A percentile compares a stretch with the other conserved stretches of the same genome.
phyloP scores from a whole-genome alignment of 2,329 filamentous ascomycete genomes.

The Aspergillus sp. region DNA sequence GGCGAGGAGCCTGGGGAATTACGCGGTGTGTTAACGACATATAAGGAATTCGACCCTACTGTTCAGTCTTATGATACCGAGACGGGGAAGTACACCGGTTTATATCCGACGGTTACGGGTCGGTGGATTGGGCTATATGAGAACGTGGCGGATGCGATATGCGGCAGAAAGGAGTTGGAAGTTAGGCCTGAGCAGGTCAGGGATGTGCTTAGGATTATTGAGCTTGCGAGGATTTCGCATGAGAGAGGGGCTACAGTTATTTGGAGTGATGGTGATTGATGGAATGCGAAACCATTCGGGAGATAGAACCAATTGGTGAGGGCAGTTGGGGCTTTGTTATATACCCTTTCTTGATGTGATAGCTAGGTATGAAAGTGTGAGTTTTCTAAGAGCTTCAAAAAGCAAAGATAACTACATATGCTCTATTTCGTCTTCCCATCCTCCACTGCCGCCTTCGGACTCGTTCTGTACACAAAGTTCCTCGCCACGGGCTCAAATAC shows the following conservation, averaged over 20 bases:
- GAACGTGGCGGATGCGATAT: no score
- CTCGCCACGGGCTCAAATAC: conserved; percentile 42
- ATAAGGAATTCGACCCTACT: no score
- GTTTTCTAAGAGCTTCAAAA: neutral
- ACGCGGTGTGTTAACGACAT: no score
- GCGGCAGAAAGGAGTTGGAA: neutral
- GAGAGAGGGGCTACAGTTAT: neutral
- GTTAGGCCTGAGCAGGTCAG: neutral
- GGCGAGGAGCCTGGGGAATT: no score
- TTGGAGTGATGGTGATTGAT: neutral
- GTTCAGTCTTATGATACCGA: no score
- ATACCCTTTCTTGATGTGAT: neutral
- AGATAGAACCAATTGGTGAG: no score
- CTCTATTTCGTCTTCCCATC: neutral
- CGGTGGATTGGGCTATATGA: no score
- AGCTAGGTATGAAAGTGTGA: neutral
- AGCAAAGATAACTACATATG: neutral
- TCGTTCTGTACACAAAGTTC: conserved; percentile 31
- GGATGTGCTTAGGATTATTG: conserved; percentile 1
- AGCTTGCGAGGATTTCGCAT: neutral
- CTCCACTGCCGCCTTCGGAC: neutral
- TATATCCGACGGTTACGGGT: no score
- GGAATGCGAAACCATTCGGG: neutral
- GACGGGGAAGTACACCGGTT: no score
- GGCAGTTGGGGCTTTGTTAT: neutral